Base-by-base conservation (phyloP, 1,139 yeast genomes). In the Hyphopichia pseudoburtonii region DNA sequence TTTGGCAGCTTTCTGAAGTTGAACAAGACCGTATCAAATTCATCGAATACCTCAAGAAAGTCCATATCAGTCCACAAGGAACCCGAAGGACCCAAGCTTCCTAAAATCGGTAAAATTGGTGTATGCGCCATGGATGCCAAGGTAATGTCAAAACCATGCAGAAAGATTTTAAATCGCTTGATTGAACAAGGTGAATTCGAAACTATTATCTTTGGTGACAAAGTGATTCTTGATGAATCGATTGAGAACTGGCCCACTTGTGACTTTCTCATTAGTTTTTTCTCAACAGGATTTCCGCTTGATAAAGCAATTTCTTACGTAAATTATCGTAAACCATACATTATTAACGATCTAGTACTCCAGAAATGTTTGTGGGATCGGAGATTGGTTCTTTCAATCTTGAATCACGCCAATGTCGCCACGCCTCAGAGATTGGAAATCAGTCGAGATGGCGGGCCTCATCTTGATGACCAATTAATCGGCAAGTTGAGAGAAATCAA, bases 71-170 rank as follows among this genome's bases (percentile, higher is more conserved):
- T 70, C 26, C 66, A 72, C 30, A 62, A 62, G 38, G 76, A 70
- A 37, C 57, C 57, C 7, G 64, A 60, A 8, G 71, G 72, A 0
- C 78, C 81, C 2, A 71, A 74, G 43, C 54, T 82, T 35, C 90
- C 92, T 2, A 82, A 78, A 47, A 78, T 89, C 46, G 98, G 98
- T 26, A 89, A 88, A 50, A 88, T 94, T 51, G 99, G 99, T 33
- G 96, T 94, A 1, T 94, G 98, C 67, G 99, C 99, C 7, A 90
- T 94, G 97, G 98, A 94, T 61, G 83, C 92, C 38, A 94, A 94
- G 60, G 98, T 90, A 1, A 75, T 95, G 57, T 86, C 95, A 28
- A 94, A 94, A 62, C 98, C 99, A 2, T 92, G 97, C 57, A 73
- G 97, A 44, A 87, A 86, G 44, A 94, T 94, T 45, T 70, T 94